Percentiles rank a stretch among this genome's conserved stretches.
Evolutionary conservation across 495 filamentous ascomycete species (phyloP).

Genomic region (Podospora anserina): DNA sequence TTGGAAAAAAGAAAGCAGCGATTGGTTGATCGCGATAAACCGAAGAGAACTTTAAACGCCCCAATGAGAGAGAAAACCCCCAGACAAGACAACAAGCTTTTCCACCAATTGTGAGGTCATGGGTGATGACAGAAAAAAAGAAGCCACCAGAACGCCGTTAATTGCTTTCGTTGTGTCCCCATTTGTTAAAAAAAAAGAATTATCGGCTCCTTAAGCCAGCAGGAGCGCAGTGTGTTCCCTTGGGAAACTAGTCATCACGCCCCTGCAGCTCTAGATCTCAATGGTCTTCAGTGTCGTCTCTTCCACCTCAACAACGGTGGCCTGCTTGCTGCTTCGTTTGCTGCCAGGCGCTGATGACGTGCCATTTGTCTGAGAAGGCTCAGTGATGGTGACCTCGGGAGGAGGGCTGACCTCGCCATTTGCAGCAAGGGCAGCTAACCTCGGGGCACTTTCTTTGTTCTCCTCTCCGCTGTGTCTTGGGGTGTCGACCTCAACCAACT

Average conservation of each 20-base stretch:
- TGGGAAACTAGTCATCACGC: not conserved
- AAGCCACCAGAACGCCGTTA: not conserved
- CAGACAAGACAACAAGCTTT: not conserved
- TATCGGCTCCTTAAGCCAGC: not conserved
- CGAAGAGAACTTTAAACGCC: not conserved
- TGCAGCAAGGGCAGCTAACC: slow-evolving; percentile 30
- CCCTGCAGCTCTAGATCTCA: slow-evolving; percentile 44
- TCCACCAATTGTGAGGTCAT: not conserved
- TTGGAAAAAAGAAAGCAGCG: not conserved
- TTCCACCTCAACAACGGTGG: slow-evolving; percentile 34
- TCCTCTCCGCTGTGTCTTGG: slow-evolving; percentile 49
- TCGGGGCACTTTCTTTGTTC: slow-evolving; percentile 36
- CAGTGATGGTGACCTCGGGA: slow-evolving; percentile 19
- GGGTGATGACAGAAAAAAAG: not conserved
- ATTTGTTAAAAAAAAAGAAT: too few relatives aligned
- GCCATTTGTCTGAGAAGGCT: slow-evolving; percentile 17
- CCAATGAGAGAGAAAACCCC: not conserved
- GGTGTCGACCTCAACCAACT: slow-evolving; percentile 49
- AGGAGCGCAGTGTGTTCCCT: not conserved
- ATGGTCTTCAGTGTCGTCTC: slow-evolving; percentile 55
- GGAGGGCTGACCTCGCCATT: slow-evolving; percentile 31
- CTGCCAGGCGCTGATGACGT: slow-evolving; percentile 25
- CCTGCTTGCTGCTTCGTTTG: slow-evolving; percentile 30
- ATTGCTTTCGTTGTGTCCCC: not conserved
- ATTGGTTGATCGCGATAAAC: not conserved